A percentile compares a stretch with the other conserved stretches of the same genome.
phyloP scores from a whole-genome alignment of 2,329 filamentous ascomycete species.

The Lithohypha guttulata region DNA sequence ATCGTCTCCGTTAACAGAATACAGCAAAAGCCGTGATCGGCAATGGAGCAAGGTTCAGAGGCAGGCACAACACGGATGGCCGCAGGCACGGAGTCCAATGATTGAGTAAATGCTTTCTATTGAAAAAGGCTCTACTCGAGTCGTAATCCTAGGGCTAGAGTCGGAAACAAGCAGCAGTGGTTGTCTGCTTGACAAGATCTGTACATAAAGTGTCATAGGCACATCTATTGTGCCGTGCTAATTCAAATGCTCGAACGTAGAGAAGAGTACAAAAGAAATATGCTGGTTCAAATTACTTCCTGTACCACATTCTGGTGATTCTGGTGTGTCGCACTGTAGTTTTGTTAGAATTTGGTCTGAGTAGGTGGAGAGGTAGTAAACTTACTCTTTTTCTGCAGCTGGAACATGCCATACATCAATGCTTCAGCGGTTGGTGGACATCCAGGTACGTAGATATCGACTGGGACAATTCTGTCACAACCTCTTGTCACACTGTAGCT shows the following conservation, averaged over 20 bases:
- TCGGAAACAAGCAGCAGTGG: neutral
- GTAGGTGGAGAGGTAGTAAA: neutral
- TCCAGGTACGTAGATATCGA: slow-evolving; percentile 70
- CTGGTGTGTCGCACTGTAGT: slow-evolving; percentile 34
- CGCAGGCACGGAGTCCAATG: too few species aligned
- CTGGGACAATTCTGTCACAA: slow-evolving; percentile 65
- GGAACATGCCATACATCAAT: slow-evolving; percentile 54
- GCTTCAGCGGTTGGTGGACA: slow-evolving; percentile 48
- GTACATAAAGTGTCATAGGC: slow-evolving; percentile 6
- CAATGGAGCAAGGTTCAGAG: too few species aligned
- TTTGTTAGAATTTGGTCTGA: neutral
- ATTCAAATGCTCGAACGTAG: slow-evolving; percentile 6
- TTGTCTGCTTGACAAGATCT: neutral
- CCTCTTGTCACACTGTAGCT: slow-evolving; percentile 67
- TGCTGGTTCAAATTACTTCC: slow-evolving; percentile 28
- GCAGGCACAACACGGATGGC: too few species aligned
- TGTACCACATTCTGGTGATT: slow-evolving; percentile 46
- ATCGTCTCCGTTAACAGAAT: too few species aligned
- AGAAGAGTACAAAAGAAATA: slow-evolving; percentile 4
- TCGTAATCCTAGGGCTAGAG: too few species aligned
- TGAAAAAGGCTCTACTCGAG: too few species aligned
- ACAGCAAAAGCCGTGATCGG: too few species aligned
- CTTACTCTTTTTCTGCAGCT: slow-evolving; percentile 59
- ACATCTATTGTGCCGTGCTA: neutral
- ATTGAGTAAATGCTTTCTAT: too few species aligned